Percentiles rank a stretch among this genome's conserved stretches.
Conservation (phyloP, 768 basidiomycete genomes). For the Lentinula detonsa region DNA sequence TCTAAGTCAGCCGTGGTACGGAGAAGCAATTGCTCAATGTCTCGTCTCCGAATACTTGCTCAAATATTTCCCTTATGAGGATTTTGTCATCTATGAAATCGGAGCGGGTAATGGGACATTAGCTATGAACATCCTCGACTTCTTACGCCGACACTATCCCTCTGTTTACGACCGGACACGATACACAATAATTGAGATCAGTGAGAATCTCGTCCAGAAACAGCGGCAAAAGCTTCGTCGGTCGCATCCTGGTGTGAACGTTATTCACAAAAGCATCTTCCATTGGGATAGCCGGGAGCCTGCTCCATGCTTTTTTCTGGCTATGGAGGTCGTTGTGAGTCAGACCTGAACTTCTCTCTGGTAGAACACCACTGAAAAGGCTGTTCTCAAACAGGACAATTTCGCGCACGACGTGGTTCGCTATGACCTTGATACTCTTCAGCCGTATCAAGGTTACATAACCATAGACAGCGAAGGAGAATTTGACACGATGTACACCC, state of each 20-base stretch:
- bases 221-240: constrained; percentile 64
- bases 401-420: constrained; percentile 94
- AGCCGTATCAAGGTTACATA: constrained; percentile 82
- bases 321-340: constrained; percentile 92
- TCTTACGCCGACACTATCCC: constrained; percentile 69
- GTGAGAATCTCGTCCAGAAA: constrained; percentile 62
- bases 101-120: constrained; percentile 98
- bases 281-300: constrained; percentile 72
- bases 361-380: neutral
- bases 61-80: constrained; percentile 94
- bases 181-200: constrained; percentile 96
- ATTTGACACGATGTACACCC: constrained; percentile 77
- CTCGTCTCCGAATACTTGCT: constrained; percentile 89
- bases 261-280: constrained; percentile 78
- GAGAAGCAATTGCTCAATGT: constrained; percentile 83
- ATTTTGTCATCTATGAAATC: constrained; percentile 94
- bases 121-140: constrained; percentile 82
- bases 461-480: constrained; percentile 76
- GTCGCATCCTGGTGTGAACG: constrained; percentile 59
- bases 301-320: constrained; percentile 88
- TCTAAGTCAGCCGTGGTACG: constrained; percentile 79
- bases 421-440: constrained; percentile 73
- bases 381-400: constrained; percentile 61
- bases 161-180: constrained; percentile 91
- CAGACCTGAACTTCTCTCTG: neutral